Evolutionary conservation across 192 early-diverging fungal species (phyloP), one percentile per base, ranked within the genome.

Genomic region (Linnemannia schmuckeri): DNA sequence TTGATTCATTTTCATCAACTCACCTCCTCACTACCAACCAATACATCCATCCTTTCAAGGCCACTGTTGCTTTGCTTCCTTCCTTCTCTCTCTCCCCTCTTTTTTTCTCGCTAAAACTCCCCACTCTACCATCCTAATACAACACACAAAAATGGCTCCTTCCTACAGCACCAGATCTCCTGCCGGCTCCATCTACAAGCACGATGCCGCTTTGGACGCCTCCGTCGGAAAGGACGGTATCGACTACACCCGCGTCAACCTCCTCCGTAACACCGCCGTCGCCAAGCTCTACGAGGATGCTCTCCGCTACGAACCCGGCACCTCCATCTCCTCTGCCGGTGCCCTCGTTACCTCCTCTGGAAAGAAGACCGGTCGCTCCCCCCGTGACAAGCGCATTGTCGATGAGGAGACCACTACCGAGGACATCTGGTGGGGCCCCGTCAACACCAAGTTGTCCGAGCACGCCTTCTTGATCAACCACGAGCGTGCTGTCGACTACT

Each of bases 401-500:
- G 97, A 98, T 77, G 98, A 99, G 88, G 89, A 93, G 15, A 89
- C 93, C 41, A 96, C 97, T 35, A 89, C 90, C 20, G 90, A 96
- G 83, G 95, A 98, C 82, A 93, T 99, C 88, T 99, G 98, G 98
- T 99, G 98, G 97, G 98, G 98, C 44, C 97, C 98, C n/a, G 97
- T 99, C 79, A 99, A 99, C 94, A 96, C 95, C 88, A 96, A 95
- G 88, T 95, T 99, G 82, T 92, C 91, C 40, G 92, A 93, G 83
- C 88, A 92, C 44, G 90, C 94, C n/a, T 99, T 99, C 91, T 93
- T 96, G 82, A 96, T 96, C 89, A 99, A 99, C 93, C 96, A 97
- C 85, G 96, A 99, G 91, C 95, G 96, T 80, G 97, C 97, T 70
- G 92, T 96, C 79, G 97, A 98, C 92, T 99, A 98, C 93, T 93